Base-by-base conservation (phyloP, 1,139 yeast species). In the Hemisphaericaspora xylanilytica region DNA sequence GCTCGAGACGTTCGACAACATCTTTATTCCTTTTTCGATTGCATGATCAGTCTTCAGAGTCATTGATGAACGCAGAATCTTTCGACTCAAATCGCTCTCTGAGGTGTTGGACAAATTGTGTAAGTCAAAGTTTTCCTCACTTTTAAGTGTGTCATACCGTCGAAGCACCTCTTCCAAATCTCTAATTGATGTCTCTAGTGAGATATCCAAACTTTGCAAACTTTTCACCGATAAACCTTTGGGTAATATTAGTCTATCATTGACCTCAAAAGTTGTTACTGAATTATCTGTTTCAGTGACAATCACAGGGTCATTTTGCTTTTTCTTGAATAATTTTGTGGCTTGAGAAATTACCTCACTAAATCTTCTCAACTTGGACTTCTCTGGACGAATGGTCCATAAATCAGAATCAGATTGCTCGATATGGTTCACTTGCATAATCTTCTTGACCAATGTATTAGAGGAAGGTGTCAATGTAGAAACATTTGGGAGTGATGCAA, bases 1-100 rank as follows among this genome's bases (percentile, higher is more conserved):
- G 27, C 67, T 76, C 1, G 76, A 59, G 26, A 80, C 75, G 39
- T 51, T 56, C 0, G 67, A 53, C 27, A 67, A 50, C 0, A 59
- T 59, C 34, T 63, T 63, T 33, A 65, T 53, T 33, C 62, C 58
- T 38, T 58, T 63, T 21, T 61, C 59, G 18, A 65, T 37, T 2
- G 56, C 41, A 27, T 33, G 36, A 12, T 12, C 28, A 5, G 24
- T 11, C 9, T 29, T 29, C 12, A 14, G 22, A 17, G 11, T 10
- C 9, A 4, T 4, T n/a, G 21, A 15, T 18, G 18, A 14, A 4
- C n/a, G 24, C 24, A 29, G 20, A 15, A n/a, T 28, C 15, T 25
- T 25, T 28, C 15, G 8, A 12, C 20, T 29, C 12, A 29, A 29
- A 5, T 29, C 24, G 6, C 16, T 6, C n/a, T 29, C 32, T 5